Base-by-base conservation (phyloP, 352 stramenopile species). In the Thraustochytrium striatum region DNA sequence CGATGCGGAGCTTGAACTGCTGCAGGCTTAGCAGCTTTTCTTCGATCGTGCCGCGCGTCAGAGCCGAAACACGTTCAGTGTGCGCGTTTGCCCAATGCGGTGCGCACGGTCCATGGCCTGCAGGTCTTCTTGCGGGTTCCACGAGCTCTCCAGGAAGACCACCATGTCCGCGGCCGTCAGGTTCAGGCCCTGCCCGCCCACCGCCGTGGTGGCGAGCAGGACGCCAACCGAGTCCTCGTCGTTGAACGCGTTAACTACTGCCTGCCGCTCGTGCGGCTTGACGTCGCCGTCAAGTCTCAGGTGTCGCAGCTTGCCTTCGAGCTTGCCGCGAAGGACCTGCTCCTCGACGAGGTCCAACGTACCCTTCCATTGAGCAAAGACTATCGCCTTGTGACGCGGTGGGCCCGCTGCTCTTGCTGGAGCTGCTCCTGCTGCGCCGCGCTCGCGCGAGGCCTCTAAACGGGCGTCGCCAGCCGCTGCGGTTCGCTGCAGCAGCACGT, bases 131-230 rank as follows among this genome's bases (percentile, higher is more conserved):
- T 96, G 94, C 25, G 96, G 96, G 81, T 99, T 99, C 93, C 94
- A 99, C 68, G 96, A 93, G 73, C 98, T 92, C 84, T 99, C 96
- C 0, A 99, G 82, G 81, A 99, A 98, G 43, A 99, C 94, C 8
- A 99, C 95, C 0, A 91, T 98, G 84, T 98, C 93, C 2, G 95
- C 95, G 11, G 90, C 91, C 5, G 93, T 98, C 55, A 99, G 87
- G 72, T 97, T 99, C 5, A 99, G 88, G 25, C 96, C 96, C 3
- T 99, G 83, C 0, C 94, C 93, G 21, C 96, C 96, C 35, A 98
- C 89, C 39, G 89, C 86, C 0, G 95, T 99, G 19, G 95, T 99
- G 41, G 98, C 87, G 58, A 99, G 83, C 55, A 99, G 83, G n/a
- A 98, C 82, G 69, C 95, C 89, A 59, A 98, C 93, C 8, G 87